A percentile compares a stretch with the other conserved stretches of the same genome.
These are phyloP conservation scores for Exutisphaerella laricina DNA, from an alignment of 2,329 filamentous ascomycete species.

Conservation along the genomic window DNA sequence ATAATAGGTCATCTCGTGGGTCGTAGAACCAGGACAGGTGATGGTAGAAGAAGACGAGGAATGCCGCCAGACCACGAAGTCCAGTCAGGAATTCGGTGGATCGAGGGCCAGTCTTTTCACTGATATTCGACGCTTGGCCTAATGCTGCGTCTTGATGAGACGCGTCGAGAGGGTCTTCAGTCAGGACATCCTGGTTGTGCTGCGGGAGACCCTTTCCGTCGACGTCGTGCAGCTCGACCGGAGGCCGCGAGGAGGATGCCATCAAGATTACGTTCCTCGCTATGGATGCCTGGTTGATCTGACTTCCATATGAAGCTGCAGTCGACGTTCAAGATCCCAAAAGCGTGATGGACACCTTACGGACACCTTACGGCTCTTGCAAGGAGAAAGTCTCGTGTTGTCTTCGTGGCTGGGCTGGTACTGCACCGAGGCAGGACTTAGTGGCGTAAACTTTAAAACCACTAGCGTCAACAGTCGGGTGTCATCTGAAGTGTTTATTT, in stretches of 20 bases:
- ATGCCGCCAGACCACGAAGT: slow-evolving; percentile 58
- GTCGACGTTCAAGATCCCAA: too few species aligned
- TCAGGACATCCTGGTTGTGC: neutral
- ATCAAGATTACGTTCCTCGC: too few species aligned
- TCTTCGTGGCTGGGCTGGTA: too few species aligned
- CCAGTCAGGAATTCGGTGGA: slow-evolving; percentile 51
- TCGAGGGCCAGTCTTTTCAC: neutral
- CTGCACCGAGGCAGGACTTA: too few species aligned
- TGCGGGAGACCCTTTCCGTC: neutral
- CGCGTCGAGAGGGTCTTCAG: slow-evolving; percentile 1
- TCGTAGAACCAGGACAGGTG: slow-evolving; percentile 37
- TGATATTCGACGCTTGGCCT: neutral
- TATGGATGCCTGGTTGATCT: too few species aligned
- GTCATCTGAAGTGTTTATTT: too few species aligned
- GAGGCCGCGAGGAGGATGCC: neutral
- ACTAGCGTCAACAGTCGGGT: too few species aligned
- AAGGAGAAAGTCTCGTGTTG: too few species aligned
- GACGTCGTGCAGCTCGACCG: neutral
- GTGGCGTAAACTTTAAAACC: too few species aligned
- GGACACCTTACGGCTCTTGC: too few species aligned
- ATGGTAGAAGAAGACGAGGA: slow-evolving; percentile 60
- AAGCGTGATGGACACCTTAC: too few species aligned
- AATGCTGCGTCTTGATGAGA: slow-evolving; percentile 2
- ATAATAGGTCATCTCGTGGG: slow-evolving; percentile 42
- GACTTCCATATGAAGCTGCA: too few species aligned